Evolutionary conservation across 352 stramenopile genomes (phyloP).

Genomic region (Phytophthora sp.): DNA sequence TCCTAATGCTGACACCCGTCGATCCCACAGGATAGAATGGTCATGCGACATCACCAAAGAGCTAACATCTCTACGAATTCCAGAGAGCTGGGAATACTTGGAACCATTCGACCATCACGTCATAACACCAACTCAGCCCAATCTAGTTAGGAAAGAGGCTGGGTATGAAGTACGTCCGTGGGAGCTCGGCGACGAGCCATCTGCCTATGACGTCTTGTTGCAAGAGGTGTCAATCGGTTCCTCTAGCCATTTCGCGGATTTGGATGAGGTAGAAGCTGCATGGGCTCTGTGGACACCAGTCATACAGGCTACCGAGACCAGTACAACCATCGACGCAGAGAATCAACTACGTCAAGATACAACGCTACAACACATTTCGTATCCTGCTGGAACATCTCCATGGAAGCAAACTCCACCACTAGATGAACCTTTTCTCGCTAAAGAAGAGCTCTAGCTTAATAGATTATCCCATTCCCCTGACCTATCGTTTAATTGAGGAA

Average conservation of each 20-base stretch:
- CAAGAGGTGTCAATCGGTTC: constrained; percentile 22
- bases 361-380: not conserved
- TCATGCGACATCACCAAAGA: constrained; percentile 32
- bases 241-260: constrained; percentile 44
- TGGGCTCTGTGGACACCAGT: constrained; percentile 74
- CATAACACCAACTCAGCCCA: constrained; percentile 3
- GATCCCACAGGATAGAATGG: constrained; percentile 45
- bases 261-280: constrained; percentile 66
- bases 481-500: too few species aligned
- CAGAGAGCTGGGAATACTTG: constrained; percentile 17
- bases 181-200: constrained; percentile 39
- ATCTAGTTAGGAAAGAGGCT: not conserved
- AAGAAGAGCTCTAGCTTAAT: constrained; percentile 31
- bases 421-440: not conserved
- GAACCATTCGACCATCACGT: not conserved
- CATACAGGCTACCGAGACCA: constrained; percentile 36
- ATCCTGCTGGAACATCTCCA: constrained; percentile 22
- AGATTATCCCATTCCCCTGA: too few species aligned
- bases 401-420: constrained; percentile 5
- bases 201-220: constrained; percentile 46
- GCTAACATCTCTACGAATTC: not conserved
- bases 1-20: constrained; percentile 15
- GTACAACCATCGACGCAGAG: not conserved
- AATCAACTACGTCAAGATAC: not conserved
- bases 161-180: constrained; percentile 2